Evolutionary conservation across 768 basidiomycete species (phyloP).

Genomic region (Xanthoconium stramineum): DNA sequence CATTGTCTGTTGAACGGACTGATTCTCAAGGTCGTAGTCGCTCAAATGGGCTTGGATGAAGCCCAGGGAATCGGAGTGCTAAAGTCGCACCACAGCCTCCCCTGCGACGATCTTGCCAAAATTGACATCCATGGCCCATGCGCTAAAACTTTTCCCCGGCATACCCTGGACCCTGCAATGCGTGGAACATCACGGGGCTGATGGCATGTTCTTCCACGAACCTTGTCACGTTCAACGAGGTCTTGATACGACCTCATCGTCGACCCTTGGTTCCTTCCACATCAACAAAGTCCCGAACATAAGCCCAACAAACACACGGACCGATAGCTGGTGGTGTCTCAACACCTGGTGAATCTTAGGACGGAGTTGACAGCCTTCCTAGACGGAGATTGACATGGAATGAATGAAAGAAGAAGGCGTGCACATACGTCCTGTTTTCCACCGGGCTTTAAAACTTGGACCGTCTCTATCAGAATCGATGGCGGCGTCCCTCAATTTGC

Average conservation of each 20-base stretch:
- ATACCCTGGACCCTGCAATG: constrained; percentile 61
- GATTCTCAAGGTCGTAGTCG: neutral
- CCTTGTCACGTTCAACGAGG: constrained; percentile 60
- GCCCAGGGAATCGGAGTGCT: neutral
- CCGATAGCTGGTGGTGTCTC: constrained; percentile 68
- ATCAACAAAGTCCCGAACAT: constrained; percentile 8
- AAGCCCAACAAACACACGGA: constrained; percentile 29
- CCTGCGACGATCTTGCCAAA: constrained; percentile 70
- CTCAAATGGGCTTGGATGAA: neutral
- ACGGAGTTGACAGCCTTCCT: constrained; percentile 64
- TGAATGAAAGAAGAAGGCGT: neutral
- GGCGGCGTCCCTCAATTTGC: constrained; percentile 43
- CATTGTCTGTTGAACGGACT: neutral
- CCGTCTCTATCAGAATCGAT: constrained; percentile 72
- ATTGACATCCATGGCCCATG: constrained; percentile 61
- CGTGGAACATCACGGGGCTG: constrained; percentile 64
- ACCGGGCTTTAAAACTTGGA: constrained; percentile 50
- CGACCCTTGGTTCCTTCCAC: constrained; percentile 48
- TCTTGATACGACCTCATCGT: constrained; percentile 83
- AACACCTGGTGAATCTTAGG: constrained; percentile 69
- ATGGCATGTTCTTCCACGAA: constrained; percentile 68
- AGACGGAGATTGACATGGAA: constrained; percentile 13
- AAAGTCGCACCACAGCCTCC: constrained; percentile 26
- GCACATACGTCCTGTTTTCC: constrained; percentile 55
- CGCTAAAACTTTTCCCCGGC: constrained; percentile 71